Conservation (phyloP, 768 basidiomycete genomes). For the Naganishia vishniacii region DNA sequence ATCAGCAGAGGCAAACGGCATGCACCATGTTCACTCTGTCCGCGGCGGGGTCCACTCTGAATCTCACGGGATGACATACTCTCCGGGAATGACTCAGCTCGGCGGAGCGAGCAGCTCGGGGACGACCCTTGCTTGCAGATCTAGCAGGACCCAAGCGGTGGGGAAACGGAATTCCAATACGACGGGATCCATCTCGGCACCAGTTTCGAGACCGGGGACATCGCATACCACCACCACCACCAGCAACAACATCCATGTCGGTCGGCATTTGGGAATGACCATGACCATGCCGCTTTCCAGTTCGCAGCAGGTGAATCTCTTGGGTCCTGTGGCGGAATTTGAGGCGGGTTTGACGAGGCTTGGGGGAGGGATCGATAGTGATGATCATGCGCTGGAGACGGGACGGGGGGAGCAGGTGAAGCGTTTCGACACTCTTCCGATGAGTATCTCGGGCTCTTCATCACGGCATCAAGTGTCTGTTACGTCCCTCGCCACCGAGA, state of each 20-base stretch:
- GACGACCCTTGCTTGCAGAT: too few species aligned
- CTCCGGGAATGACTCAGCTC: background rate
- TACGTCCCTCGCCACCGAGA: too few species aligned
- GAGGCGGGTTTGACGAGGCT: background rate
- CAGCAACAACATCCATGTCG: too few species aligned
- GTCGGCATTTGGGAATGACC: constrained; percentile 1
- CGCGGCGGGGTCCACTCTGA: background rate
- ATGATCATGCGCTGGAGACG: too few species aligned
- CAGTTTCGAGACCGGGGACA: background rate
- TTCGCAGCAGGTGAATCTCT: background rate
- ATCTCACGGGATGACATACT: background rate
- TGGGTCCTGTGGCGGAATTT: background rate
- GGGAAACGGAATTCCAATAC: background rate
- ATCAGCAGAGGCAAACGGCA: background rate
- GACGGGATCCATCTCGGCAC: background rate
- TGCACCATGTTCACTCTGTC: background rate
- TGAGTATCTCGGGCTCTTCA: too few species aligned
- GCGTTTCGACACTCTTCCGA: too few species aligned
- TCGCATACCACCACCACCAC: too few species aligned
- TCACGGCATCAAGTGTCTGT: too few species aligned
- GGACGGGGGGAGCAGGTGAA: too few species aligned
- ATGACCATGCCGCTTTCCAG: constrained; percentile 2
- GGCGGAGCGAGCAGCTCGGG: too few species aligned
- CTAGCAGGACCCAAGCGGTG: background rate
- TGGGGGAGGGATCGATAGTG: background rate